These are phyloP conservation scores for Cavenderia fasciculata DNA, from an alignment of 78 protist genomes.

Conservation along the genomic window DNA sequence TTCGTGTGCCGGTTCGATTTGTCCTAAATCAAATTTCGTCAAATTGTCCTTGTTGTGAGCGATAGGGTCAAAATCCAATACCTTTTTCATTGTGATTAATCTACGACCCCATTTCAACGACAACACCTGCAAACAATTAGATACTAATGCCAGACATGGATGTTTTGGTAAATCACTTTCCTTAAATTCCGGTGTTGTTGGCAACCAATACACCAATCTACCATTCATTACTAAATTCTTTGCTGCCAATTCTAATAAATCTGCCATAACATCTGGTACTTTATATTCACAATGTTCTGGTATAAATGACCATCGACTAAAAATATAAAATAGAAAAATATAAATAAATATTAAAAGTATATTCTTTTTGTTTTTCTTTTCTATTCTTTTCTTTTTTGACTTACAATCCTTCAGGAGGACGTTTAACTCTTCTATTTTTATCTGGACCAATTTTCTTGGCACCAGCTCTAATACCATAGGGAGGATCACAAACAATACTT, in stretches of 20 bases:
- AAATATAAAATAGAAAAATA: background rate
- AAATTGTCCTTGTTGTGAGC: conserved; percentile 41
- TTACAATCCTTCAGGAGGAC: conserved; percentile 35
- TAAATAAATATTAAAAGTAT: background rate
- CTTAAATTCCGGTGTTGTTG: conserved; percentile 80
- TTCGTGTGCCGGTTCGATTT: conserved; percentile 56
- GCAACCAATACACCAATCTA: conserved; percentile 91
- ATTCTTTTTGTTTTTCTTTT: background rate
- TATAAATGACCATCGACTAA: conserved; percentile 25
- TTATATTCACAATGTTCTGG: conserved; percentile 69
- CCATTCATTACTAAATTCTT: conserved; percentile 82
- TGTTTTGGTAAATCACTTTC: conserved; percentile 79
- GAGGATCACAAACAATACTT: conserved; percentile 79
- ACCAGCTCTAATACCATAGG: conserved; percentile 28
- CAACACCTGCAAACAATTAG: conserved; percentile 50
- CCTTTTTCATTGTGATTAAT: conserved; percentile 80
- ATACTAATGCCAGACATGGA: conserved; percentile 65
- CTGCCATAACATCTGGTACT: conserved; percentile 82
- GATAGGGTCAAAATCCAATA: background rate
- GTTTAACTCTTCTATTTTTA: conserved; percentile 22
- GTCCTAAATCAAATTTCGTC: conserved; percentile 52
- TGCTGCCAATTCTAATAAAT: conserved; percentile 83
- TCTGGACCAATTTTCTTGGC: conserved; percentile 72
- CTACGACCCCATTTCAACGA: conserved; percentile 83
- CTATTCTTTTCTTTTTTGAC: conserved; percentile 40